These are phyloP conservation scores for Calocybe cyanea DNA, from an alignment of 768 basidiomycete species.

Conservation along the genomic window DNA sequence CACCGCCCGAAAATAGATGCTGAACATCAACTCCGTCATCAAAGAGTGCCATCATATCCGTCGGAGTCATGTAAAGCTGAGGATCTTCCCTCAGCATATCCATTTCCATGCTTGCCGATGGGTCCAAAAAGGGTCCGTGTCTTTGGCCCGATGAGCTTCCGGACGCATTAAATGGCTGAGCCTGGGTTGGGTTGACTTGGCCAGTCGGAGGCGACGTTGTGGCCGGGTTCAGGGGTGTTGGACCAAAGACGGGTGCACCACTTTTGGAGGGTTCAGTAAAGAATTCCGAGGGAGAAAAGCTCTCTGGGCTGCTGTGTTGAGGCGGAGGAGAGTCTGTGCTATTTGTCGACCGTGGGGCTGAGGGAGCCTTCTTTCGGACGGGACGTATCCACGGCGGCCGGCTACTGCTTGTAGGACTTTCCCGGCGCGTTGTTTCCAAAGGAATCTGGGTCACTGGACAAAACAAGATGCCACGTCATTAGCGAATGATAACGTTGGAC, in stretches of 20 bases:
- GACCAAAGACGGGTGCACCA: slow-evolving; percentile 18
- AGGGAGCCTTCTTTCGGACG: slow-evolving; percentile 71
- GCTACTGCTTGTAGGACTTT: slow-evolving; percentile 39
- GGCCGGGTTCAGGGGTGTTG: slow-evolving; percentile 16
- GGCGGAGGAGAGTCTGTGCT: slow-evolving; percentile 44
- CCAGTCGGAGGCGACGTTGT: slow-evolving; percentile 3
- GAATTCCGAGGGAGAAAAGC: slow-evolving; percentile 63
- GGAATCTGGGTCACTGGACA: slow-evolving; percentile 77
- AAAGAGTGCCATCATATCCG: slow-evolving; percentile 62
- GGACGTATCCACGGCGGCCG: slow-evolving; percentile 89
- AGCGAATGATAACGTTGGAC: not conserved
- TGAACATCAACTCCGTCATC: slow-evolving; percentile 44
- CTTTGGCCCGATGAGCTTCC: slow-evolving; percentile 11
- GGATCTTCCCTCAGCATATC: slow-evolving; percentile 44
- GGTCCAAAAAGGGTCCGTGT: slow-evolving; percentile 33
- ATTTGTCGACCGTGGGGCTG: slow-evolving; percentile 38
- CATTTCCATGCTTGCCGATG: slow-evolving; percentile 32
- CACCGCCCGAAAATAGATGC: slow-evolving; percentile 25
- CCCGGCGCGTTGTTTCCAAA: slow-evolving; percentile 62
- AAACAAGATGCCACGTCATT: not conserved
- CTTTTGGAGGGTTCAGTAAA: slow-evolving; percentile 47
- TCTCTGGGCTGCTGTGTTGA: slow-evolving; percentile 58
- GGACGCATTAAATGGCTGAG: slow-evolving; percentile 10
- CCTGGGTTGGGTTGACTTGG: slow-evolving; percentile 9
- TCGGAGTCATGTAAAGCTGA: slow-evolving; percentile 51